Evolutionary conservation across 106 monocot genomes (phyloP), one percentile per base, ranked within the genome.

Genomic region (Vanilla planifolia): DNA sequence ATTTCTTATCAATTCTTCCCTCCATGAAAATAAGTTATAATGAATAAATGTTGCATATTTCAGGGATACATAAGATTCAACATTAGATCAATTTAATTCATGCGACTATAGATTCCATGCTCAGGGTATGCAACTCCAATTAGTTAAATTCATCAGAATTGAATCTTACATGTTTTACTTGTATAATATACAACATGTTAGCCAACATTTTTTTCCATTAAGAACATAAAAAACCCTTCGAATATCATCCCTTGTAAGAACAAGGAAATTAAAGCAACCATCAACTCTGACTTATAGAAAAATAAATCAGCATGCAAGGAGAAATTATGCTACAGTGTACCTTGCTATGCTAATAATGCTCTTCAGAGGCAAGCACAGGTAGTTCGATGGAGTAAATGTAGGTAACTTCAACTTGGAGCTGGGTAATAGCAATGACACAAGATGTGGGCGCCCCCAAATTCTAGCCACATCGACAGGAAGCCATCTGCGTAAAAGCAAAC

Each of bases 391-490:
- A 65, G 72, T 78, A 66, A 83, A 89, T 29, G 19, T 44, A 9
- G 85, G 83, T 5, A 80, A 25, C 22, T 39, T 70, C 45, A 78
- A 10, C 20, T 71, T 53, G 33, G 89, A 86, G 39, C 76, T 53
- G 2, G 93, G 93, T 15, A 72, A 63, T 35, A 94, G 59, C 8
- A 94, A 43, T 39, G 76, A 72, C 61, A 78, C 89, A 59, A 94
- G 94, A 73, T 61, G 83, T 28, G 75, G 77, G 6, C 73, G 73
- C 25, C 82, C 74, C 77, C 83, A 86, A 37, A 78, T 69, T 51
- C 75, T 83, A 15, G 94, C 89, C 34, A 89, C 78, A 80, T 95
- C 89, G 66, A 74, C 30, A 45, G 94, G 94, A 66, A 86, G 94
- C 89, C 85, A 95, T 69, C 94, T 95, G 63, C 24, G 53, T 60